Evolutionary conservation across 768 basidiomycete species (phyloP).

Genomic region (Leccinum boreale): DNA sequence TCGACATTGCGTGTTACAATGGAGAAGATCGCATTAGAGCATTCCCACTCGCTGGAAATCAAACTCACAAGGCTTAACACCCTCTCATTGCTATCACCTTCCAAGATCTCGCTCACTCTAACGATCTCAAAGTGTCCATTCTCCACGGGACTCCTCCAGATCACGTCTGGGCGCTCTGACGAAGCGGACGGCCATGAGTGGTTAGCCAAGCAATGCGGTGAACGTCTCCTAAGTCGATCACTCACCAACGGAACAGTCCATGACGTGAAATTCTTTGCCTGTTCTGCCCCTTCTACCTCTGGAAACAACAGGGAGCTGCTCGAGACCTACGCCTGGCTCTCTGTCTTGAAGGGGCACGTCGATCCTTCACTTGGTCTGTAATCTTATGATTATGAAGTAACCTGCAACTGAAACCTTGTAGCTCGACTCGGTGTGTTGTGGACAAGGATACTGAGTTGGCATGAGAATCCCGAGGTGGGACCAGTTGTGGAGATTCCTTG

Average conservation of each 20-base stretch:
- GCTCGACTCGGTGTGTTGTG: slow-evolving; percentile 10
- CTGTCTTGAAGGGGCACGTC: slow-evolving; percentile 11
- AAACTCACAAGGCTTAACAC: background rate
- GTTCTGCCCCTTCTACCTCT: background rate
- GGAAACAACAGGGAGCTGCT: background rate
- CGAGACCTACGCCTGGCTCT: slow-evolving; percentile 15
- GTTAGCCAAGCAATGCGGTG: slow-evolving; percentile 5
- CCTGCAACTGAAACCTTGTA: slow-evolving; percentile 5
- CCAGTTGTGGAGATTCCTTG: slow-evolving; percentile 3
- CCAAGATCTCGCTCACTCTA: slow-evolving; percentile 11
- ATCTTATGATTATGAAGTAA: background rate
- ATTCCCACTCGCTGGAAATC: background rate
- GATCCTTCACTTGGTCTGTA: slow-evolving; percentile 9
- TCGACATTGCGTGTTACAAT: slow-evolving; percentile 1
- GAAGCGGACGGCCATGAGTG: background rate
- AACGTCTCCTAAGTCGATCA: slow-evolving; percentile 10
- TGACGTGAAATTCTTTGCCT: slow-evolving; percentile 21
- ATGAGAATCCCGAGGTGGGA: background rate
- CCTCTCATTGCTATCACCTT: background rate
- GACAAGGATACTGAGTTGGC: slow-evolving; percentile 1
- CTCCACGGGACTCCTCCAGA: slow-evolving; percentile 11
- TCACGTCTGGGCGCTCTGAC: background rate
- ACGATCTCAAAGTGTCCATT: slow-evolving; percentile 18
- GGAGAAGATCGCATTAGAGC: background rate
- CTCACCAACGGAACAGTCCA: slow-evolving; percentile 17